phyloP scores from a whole-genome alignment of 108 stramenopile species.

The Discostella pseudostelligera region DNA sequence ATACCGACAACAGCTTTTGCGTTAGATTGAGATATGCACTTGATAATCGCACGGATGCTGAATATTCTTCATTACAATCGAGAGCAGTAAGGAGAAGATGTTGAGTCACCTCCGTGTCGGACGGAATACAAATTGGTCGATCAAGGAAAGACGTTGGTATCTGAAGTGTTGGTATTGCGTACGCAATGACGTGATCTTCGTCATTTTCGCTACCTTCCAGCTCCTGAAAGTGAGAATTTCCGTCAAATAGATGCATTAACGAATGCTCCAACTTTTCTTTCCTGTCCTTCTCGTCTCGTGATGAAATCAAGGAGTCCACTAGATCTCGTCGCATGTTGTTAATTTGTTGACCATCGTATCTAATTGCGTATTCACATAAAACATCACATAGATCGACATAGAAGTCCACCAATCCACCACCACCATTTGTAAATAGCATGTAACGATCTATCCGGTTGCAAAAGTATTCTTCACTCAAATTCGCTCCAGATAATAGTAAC shows the following conservation, averaged over 20 bases:
- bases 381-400: conserved; percentile 64
- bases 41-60: conserved; percentile 57
- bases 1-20: conserved; percentile 25
- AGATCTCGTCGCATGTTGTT: background rate
- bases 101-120: conserved; percentile 37
- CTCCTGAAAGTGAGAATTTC: background rate
- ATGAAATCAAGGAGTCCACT: conserved; percentile 1
- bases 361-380: conserved; percentile 54
- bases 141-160: conserved; percentile 47
- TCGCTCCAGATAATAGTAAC: conserved; percentile 79
- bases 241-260: conserved; percentile 26
- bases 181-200: conserved; percentile 40
- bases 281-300: conserved; percentile 1
- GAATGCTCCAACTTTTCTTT: conserved; percentile 39
- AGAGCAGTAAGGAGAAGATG: conserved; percentile 34
- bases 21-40: conserved; percentile 87
- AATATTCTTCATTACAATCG: conserved; percentile 10
- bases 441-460: conserved; percentile 79
- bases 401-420: conserved; percentile 75
- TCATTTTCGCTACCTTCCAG: background rate
- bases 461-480: conserved; percentile 86
- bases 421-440: conserved; percentile 62
- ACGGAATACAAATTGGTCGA: conserved; percentile 28
- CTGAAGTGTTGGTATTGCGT: conserved; percentile 70
- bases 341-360: conserved; percentile 27